Evolutionary conservation across 2,329 filamentous ascomycete genomes (phyloP), one percentile per base, ranked within the genome.

Genomic region (Xylariaceae sp.): DNA sequence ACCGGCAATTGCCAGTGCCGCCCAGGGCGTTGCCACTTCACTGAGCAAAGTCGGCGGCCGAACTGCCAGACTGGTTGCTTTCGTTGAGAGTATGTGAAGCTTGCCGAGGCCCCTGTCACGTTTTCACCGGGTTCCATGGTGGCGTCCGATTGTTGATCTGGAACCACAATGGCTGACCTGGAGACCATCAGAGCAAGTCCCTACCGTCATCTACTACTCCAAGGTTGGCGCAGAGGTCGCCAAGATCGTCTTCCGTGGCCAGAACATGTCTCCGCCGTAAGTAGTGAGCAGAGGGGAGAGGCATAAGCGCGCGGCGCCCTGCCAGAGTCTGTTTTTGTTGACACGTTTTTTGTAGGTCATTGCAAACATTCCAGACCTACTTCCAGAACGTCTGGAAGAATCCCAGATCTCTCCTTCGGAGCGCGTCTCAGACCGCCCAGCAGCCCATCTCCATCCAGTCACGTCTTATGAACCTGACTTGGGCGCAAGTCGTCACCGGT

Each of bases 211-310:
- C 71, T 96, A 96, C 84, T 99, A 97, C 80, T 85, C 87, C 68
- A 88, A 85, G 72, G 92, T 97, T 70, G 88, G 81, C 66, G 76
- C 92, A 61, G 94, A 99, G 80, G 80, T 97, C 57, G 82, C 81
- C 71, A 95, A 89, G 81, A 81, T 96, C 64, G 84, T 97, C 63
- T 90, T 91, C 79, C 83, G 84, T 67, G 86, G 85, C 72, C 91
- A 92, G 76, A 89, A 88, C 78, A 96, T 99, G 91, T 79, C 81
- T 70, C 91, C 90, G 76, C 94, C 94, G 94, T 99, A 88, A 85
- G 92, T 79, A 49, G n/a, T 21, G 36, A 41, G n/a, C 16, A 42
- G 26, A 10, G n/a, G 26, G 32, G 19, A n/a, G 16, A 30, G 13
- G 6, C 19, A 19, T 18, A n/a, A n/a, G 29, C 6, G 19, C 15